Conservation (phyloP, 2,329 filamentous ascomycete genomes). For the Leptographium wingfieldii region DNA sequence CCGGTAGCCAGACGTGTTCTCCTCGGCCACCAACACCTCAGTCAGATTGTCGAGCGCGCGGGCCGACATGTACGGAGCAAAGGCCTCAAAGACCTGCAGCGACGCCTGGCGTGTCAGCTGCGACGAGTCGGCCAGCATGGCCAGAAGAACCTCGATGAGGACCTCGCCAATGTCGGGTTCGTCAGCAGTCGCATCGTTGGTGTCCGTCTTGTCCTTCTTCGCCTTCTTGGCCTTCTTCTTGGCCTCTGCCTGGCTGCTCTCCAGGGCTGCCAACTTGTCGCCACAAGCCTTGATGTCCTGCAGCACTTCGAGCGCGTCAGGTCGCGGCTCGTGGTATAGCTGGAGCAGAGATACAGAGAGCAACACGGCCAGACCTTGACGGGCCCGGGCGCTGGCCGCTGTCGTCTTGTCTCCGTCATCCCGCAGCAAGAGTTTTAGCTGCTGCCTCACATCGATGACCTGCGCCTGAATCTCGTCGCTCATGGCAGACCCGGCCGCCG, state of each 20-base stretch:
- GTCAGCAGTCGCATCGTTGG: constrained; percentile 19
- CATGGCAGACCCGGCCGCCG: constrained; percentile 38
- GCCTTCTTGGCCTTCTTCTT: neutral
- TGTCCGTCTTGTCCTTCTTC: constrained; percentile 13
- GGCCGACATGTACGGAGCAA: constrained; percentile 60
- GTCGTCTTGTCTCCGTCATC: constrained; percentile 32
- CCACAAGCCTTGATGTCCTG: constrained; percentile 71
- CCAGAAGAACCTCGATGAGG: constrained; percentile 78
- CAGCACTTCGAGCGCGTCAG: constrained; percentile 71
- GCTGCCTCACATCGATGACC: constrained; percentile 36
- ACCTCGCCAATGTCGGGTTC: constrained; percentile 48
- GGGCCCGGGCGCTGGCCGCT: constrained; percentile 23
- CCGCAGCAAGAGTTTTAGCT: constrained; percentile 33
- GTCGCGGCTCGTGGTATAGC: constrained; percentile 69
- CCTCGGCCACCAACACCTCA: constrained; percentile 63
- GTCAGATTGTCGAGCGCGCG: constrained; percentile 55
- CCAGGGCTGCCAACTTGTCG: constrained; percentile 41
- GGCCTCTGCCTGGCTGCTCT: constrained; percentile 23
- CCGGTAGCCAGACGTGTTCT: constrained; percentile 72
- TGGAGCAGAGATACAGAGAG: constrained; percentile 78
- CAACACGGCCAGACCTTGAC: constrained; percentile 63
- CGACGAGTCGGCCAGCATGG: constrained; percentile 76
- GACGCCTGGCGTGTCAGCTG: constrained; percentile 75
- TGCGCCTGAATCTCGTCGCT: constrained; percentile 41
- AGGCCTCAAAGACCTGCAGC: constrained; percentile 76